phyloP scores from a whole-genome alignment of 108 stramenopile genomes.

The Cylindrotheca closterium region DNA sequence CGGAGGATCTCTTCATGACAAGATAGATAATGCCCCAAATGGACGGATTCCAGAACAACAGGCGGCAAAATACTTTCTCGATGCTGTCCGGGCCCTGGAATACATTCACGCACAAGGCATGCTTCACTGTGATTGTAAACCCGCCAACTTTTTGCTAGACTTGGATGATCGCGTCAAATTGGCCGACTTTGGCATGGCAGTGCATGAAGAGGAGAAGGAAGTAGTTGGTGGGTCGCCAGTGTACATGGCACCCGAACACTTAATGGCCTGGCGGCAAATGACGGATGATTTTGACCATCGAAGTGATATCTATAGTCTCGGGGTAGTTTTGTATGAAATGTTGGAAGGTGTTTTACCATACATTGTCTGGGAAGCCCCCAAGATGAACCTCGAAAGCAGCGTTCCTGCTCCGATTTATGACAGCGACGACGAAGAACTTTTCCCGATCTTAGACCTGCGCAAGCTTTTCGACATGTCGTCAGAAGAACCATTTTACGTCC shows the following conservation, averaged over 20 bases:
- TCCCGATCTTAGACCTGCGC: slow-evolving; percentile 18
- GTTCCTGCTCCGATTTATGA: not conserved
- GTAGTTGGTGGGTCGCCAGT: slow-evolving; percentile 25
- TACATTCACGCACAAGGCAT: slow-evolving; percentile 9
- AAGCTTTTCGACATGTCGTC: slow-evolving; percentile 7
- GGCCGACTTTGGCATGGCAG: slow-evolving; percentile 30
- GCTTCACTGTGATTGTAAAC: slow-evolving; percentile 28
- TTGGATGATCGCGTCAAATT: slow-evolving; percentile 18
- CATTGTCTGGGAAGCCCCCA: slow-evolving; percentile 3
- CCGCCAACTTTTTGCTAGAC: slow-evolving; percentile 17
- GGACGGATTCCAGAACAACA: slow-evolving; percentile 1
- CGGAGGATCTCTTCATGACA: slow-evolving; percentile 9
- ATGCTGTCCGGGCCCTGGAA: slow-evolving; percentile 6
- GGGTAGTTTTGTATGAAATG: slow-evolving; percentile 32
- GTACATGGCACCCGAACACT: slow-evolving; percentile 35
- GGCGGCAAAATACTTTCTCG: not conserved
- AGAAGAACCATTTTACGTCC: slow-evolving; percentile 16
- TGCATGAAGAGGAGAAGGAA: slow-evolving; percentile 10
- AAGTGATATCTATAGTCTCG: slow-evolving; percentile 31
- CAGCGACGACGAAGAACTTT: not conserved
- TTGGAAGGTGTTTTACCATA: slow-evolving; percentile 31
- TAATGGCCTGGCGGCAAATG: slow-evolving; percentile 26
- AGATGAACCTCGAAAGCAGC: no score
- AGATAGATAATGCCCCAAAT: not conserved
- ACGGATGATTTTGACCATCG: slow-evolving; percentile 29